Evolutionary conservation across 1,284 basidiomycete genomes (phyloP).

Genomic region (Schizophyllum commune): DNA sequence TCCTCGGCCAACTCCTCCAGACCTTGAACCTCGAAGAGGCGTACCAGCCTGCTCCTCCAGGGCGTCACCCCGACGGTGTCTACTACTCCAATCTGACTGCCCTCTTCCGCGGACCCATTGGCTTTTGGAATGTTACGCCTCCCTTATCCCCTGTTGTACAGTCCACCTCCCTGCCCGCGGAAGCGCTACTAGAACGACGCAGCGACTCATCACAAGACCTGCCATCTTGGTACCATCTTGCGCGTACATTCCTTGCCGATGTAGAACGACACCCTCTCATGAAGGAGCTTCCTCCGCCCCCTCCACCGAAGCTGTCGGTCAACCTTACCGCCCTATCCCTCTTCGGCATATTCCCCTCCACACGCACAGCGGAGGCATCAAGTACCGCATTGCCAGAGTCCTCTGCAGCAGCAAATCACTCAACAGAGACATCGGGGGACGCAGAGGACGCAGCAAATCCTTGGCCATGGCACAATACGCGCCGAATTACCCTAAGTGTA

Average conservation of each 20-base stretch:
- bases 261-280: not conserved
- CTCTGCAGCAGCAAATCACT: not conserved
- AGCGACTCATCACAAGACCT: not conserved
- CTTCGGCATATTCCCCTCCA: too few species aligned
- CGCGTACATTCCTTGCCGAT: not conserved
- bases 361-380: not conserved
- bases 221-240: not conserved
- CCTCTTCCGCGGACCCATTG: conserved; percentile 57
- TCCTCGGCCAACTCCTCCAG: not conserved
- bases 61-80: conserved; percentile 16
- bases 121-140: conserved; percentile 57
- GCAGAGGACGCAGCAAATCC: not conserved
- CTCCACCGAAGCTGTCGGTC: not conserved
- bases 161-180: not conserved
- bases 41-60: conserved; percentile 33
- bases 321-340: not conserved
- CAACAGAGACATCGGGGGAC: too few species aligned
- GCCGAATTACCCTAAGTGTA: not conserved
- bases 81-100: conserved; percentile 74
- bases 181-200: too few species aligned
- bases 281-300: not conserved
- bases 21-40: conserved; percentile 24
- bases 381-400: not conserved
- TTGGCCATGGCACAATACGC: not conserved
- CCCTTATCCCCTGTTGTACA: conserved; percentile 7